Evolutionary conservation across 495 filamentous ascomycete genomes (phyloP), one percentile per base, ranked within the genome.

Genomic region (Apiosordaria backusii): DNA sequence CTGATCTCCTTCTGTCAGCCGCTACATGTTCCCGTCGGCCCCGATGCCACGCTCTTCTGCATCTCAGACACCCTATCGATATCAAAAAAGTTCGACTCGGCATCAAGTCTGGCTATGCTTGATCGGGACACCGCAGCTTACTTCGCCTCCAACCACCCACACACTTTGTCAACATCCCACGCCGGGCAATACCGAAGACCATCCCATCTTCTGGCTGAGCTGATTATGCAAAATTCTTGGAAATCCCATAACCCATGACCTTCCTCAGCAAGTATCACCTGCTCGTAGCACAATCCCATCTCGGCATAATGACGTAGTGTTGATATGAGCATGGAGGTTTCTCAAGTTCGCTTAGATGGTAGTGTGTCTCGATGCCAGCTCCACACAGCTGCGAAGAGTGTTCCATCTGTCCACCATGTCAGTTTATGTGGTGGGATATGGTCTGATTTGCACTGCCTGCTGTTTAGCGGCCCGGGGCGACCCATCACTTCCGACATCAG

Each of bases 131-230:
- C 5, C n/a, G n/a, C 35, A 45, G 13, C 35, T 45, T 45, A 18
- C 35, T 13, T 45, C 9, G 35, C 35, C 1, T 7, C 35, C 35
- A 10, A 7, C 10, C 35, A 45, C 13, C 35, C 35, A 13, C 35
- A 18, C 35, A 45, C 10, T 45, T 45, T 45, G 35, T 45, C 35
- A 45, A 45, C 35, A 45, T 45, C 35, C 35, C 35, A 45, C 57
- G 54, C 54, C 57, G 29, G 55, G 35, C 55, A 50, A 50, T 35
- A 54, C 59, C 25, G 52, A 65, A 27, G 25, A 57, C 45, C 29
- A 19, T 26, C 63, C 54, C 63, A 22, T 57, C 24, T 57, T 40
- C 63, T 65, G 50, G 55, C 59, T 22, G 63, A 54, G 19, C 59
- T 35, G 54, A 59, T 57, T 21, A 40, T 27, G 22, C 24, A 65